Conservation (phyloP, 352 stramenopile species). For the Pythium insidiosum region DNA sequence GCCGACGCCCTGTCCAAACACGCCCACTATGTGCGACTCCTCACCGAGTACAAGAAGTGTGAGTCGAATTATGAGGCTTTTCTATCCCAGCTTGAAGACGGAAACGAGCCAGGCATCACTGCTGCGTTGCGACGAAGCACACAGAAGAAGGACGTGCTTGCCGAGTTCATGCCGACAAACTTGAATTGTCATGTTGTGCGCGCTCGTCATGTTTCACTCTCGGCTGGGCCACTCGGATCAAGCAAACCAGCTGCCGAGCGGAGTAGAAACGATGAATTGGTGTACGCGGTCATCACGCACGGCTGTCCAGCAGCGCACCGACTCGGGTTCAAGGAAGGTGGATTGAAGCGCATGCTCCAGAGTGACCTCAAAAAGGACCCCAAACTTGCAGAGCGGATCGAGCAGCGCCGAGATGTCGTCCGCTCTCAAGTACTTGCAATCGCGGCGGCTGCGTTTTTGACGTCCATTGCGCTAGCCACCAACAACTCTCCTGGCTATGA, state of each 20-base stretch:
- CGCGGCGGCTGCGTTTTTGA: constrained; percentile 66
- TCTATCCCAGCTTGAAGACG: constrained; percentile 57
- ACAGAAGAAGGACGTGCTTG: constrained; percentile 81
- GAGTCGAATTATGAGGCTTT: constrained; percentile 68
- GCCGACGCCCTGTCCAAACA: constrained; percentile 46
- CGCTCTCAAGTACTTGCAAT: constrained; percentile 69
- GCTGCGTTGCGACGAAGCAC: constrained; percentile 78
- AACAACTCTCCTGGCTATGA: constrained; percentile 45
- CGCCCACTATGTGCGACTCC: constrained; percentile 49
- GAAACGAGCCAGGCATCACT: constrained; percentile 76
- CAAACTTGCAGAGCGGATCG: constrained; percentile 48
- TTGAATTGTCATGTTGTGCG: constrained; percentile 77
- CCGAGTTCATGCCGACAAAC: constrained; percentile 84
- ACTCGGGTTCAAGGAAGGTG: constrained; percentile 81
- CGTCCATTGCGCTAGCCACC: constrained; percentile 47
- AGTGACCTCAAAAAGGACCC: constrained; percentile 39
- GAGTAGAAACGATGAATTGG: constrained; percentile 39
- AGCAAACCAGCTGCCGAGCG: constrained; percentile 7
- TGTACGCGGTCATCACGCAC: constrained; percentile 73
- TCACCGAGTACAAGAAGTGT: constrained; percentile 51
- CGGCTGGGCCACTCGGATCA: constrained; percentile 3
- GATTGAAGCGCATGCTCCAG: constrained; percentile 50
- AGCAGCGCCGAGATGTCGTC: constrained; percentile 78
- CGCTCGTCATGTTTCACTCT: constrained; percentile 42
- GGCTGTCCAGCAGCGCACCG: constrained; percentile 71